Conservation (phyloP, 768 basidiomycete genomes). For the Suillus clintonianus region DNA sequence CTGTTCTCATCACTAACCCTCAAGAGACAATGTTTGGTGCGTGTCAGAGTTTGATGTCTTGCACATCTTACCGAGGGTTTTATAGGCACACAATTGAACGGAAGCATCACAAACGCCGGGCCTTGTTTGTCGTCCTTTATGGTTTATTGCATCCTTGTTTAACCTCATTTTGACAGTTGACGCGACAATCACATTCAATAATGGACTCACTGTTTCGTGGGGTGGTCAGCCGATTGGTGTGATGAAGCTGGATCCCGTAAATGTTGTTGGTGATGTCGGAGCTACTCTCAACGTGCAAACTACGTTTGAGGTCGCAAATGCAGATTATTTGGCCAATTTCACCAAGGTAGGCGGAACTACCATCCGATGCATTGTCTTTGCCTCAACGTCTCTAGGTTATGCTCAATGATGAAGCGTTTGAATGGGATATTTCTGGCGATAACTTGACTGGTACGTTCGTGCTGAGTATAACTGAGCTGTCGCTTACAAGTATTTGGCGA, state of each 20-base stretch:
- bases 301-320: slow-evolving; percentile 58
- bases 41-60: slow-evolving; percentile 7
- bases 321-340: slow-evolving; percentile 59
- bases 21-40: slow-evolving; percentile 58
- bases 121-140: slow-evolving; percentile 52
- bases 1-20: slow-evolving; percentile 62
- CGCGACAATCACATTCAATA: slow-evolving; percentile 64
- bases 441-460: slow-evolving; percentile 55
- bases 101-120: slow-evolving; percentile 68
- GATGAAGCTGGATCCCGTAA: slow-evolving; percentile 60
- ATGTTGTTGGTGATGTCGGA: slow-evolving; percentile 64
- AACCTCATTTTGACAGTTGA: slow-evolving; percentile 46
- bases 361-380: background rate
- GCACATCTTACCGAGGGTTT: slow-evolving; percentile 6
- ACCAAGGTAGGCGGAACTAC: slow-evolving; percentile 49
- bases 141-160: slow-evolving; percentile 1
- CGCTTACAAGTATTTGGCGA: slow-evolving; percentile 12
- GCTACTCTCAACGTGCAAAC: slow-evolving; percentile 55
- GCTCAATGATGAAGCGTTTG: slow-evolving; percentile 64
- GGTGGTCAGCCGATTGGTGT: slow-evolving; percentile 54
- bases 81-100: slow-evolving; percentile 53
- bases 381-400: slow-evolving; percentile 38
- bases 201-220: slow-evolving; percentile 66
- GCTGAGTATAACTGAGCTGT: background rate
- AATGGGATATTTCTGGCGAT: slow-evolving; percentile 67